phyloP scores from a whole-genome alignment of 2,329 filamentous ascomycete genomes.

The Verticillium longisporum region DNA sequence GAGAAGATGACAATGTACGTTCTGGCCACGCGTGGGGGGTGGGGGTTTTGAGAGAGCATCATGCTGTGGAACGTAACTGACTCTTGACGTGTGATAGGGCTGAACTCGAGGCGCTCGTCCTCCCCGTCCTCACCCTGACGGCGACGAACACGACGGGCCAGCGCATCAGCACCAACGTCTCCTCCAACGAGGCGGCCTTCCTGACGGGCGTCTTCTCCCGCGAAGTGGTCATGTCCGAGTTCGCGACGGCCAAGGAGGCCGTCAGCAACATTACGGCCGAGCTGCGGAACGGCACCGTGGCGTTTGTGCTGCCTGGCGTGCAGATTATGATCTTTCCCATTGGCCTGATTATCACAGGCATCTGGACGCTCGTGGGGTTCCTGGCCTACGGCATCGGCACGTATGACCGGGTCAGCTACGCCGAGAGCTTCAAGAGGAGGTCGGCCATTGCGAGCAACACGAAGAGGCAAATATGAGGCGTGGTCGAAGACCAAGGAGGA shows the following conservation, averaged over 20 bases:
- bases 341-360: constrained; percentile 58
- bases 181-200: constrained; percentile 64
- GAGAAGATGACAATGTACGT: constrained; percentile 50
- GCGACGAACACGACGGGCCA: constrained; percentile 45
- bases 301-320: constrained; percentile 64
- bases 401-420: constrained; percentile 57
- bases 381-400: constrained; percentile 58
- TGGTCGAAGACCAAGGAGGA: neutral
- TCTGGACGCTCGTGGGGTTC: constrained; percentile 54
- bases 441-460: constrained; percentile 33
- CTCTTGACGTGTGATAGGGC: constrained; percentile 30
- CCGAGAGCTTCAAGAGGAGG: constrained; percentile 53
- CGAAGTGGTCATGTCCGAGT: constrained; percentile 44
- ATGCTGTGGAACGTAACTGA: neutral
- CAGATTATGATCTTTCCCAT: constrained; percentile 63
- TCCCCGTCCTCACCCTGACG: constrained; percentile 61
- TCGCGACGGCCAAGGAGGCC: constrained; percentile 39
- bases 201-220: constrained; percentile 63
- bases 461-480: constrained; percentile 9
- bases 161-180: constrained; percentile 55
- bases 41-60: neutral
- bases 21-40: too few species aligned
- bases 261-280: constrained; percentile 38
- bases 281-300: constrained; percentile 44
- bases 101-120: constrained; percentile 54